Percentiles rank a stretch among this genome's conserved stretches.
phyloP scores from a whole-genome alignment of 306 rosid genomes.

The Gynostemma pentaphyllum region DNA sequence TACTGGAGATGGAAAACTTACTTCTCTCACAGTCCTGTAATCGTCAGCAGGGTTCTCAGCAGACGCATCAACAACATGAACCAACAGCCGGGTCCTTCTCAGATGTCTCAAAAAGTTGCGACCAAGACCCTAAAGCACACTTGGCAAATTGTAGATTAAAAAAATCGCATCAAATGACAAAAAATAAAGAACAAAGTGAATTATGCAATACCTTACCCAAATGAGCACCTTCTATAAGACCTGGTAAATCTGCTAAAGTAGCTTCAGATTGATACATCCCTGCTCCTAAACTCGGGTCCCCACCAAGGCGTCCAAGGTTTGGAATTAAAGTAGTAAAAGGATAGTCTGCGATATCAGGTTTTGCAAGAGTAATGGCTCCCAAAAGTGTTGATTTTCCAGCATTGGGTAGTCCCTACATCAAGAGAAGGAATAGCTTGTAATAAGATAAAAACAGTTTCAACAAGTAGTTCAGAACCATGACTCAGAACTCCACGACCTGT shows the following conservation, averaged over 20 bases:
- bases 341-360: slow-evolving; percentile 90
- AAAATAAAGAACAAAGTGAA: slow-evolving; percentile 1
- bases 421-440: neutral
- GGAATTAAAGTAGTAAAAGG: slow-evolving; percentile 98
- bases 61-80: slow-evolving; percentile 93
- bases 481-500: neutral
- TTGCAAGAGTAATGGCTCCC: slow-evolving; percentile 92
- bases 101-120: slow-evolving; percentile 90
- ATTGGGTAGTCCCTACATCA: slow-evolving; percentile 85
- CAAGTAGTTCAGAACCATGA: slow-evolving; percentile 1
- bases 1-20: slow-evolving; percentile 16
- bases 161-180: slow-evolving; percentile 9
- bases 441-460: neutral
- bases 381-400: slow-evolving; percentile 95
- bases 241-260: slow-evolving; percentile 96
- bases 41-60: slow-evolving; percentile 70
- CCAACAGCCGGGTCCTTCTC: slow-evolving; percentile 80
- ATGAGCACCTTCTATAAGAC: slow-evolving; percentile 98
- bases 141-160: slow-evolving; percentile 7
- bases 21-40: slow-evolving; percentile 90
- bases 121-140: slow-evolving; percentile 68
- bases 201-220: slow-evolving; percentile 78
- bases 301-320: slow-evolving; percentile 87
- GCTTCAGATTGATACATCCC: slow-evolving; percentile 87
- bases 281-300: slow-evolving; percentile 95